Percentiles rank a stretch among this genome's conserved stretches.
These are phyloP conservation scores for Neurospora sp. DNA, from an alignment of 2,329 filamentous ascomycete species.

Conservation along the genomic window DNA sequence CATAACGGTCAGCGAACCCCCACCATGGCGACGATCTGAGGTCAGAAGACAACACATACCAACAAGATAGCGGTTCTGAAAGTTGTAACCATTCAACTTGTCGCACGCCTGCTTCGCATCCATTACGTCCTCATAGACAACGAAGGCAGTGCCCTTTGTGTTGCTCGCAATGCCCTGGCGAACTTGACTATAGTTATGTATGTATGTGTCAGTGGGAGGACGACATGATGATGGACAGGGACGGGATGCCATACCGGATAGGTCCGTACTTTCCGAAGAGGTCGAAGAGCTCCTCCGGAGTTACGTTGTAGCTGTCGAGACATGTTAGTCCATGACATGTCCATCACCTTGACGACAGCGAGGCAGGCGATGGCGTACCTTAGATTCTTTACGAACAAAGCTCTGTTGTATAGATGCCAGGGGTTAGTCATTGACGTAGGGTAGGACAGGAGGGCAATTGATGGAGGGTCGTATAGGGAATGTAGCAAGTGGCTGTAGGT, in stretches of 20 bases:
- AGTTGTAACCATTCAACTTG: constrained; percentile 99
- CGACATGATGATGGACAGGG: neutral
- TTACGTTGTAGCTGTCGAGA: constrained; percentile 82
- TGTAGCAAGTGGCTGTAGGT: constrained; percentile 4
- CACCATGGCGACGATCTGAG: neutral
- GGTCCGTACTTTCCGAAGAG: constrained; percentile 97
- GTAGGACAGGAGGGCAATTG: neutral
- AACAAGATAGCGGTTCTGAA: constrained; percentile 98
- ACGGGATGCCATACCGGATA: constrained; percentile 65
- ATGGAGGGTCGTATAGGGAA: constrained; percentile 4
- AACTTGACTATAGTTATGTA: constrained; percentile 61
- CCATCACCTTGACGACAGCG: constrained; percentile 39
- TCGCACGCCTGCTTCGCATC: constrained; percentile 98
- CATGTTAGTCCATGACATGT: constrained; percentile 32
- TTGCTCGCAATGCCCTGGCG: constrained; percentile 95
- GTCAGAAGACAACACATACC: constrained; percentile 47
- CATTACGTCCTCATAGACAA: constrained; percentile 98
- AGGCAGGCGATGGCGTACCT: constrained; percentile 64
- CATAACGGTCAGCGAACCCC: neutral
- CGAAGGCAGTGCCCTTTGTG: constrained; percentile 97
- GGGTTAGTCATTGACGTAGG: constrained; percentile 5
- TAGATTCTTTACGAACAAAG: constrained; percentile 99
- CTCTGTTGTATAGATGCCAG: constrained; percentile 43
- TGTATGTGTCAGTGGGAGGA: constrained; percentile 14
- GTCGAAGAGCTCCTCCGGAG: constrained; percentile 94